Percentiles rank a stretch among this genome's conserved stretches.
Conservation (phyloP, 2,329 filamentous ascomycete genomes). For the Penicillium vulpinum region DNA sequence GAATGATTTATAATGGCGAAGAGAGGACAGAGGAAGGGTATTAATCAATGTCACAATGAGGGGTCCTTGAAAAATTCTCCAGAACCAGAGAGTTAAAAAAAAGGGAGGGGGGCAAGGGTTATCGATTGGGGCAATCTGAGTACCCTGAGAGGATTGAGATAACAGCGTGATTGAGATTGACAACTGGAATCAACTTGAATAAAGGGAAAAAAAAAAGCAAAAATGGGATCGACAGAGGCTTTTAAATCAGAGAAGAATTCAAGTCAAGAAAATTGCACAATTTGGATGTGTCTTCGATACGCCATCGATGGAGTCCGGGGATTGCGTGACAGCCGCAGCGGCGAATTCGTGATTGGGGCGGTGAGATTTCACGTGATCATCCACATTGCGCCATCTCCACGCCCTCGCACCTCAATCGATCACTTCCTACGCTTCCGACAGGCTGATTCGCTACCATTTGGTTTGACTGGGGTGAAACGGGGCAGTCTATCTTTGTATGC, state of each 20-base stretch:
- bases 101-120: not conserved
- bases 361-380: constrained; percentile 20
- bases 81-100: not conserved
- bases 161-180: not conserved
- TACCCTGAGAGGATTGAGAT: not conserved
- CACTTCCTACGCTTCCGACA: not conserved
- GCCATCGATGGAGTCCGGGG: constrained; percentile 4
- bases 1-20: not conserved
- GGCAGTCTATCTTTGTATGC: not conserved
- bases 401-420: constrained; percentile 14
- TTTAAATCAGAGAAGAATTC: not conserved
- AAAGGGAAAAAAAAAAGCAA: not conserved
- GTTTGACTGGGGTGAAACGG: not conserved
- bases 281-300: not conserved
- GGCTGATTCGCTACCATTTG: constrained; percentile 15
- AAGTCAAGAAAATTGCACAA: constrained; percentile 3
- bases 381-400: constrained; percentile 22
- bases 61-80: not conserved
- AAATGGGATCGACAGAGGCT: not conserved
- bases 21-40: not conserved
- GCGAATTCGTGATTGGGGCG: constrained; percentile 7
- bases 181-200: not conserved
- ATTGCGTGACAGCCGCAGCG: constrained; percentile 4
- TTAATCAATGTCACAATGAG: not conserved
- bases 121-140: not conserved